phyloP scores from a whole-genome alignment of 768 basidiomycete species.

The Thelephora ganbajun region DNA sequence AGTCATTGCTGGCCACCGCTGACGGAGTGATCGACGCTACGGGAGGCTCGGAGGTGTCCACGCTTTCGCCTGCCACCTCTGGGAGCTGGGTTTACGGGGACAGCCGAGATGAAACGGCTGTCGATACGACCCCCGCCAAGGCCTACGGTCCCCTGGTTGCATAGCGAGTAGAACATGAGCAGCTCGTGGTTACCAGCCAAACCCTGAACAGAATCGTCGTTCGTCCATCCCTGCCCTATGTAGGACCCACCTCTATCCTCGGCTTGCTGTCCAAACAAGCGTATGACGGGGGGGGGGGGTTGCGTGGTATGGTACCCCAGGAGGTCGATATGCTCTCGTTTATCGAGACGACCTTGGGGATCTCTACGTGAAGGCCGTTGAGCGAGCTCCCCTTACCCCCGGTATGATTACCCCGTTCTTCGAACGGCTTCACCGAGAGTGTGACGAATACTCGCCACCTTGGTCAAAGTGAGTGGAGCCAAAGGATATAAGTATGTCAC shows the following conservation, averaged over 20 bases:
- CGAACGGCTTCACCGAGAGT: slow-evolving; percentile 24
- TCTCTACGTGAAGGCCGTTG: slow-evolving; percentile 25
- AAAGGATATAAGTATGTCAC: slow-evolving; percentile 19
- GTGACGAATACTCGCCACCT: slow-evolving; percentile 19
- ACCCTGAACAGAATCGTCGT: slow-evolving; percentile 30
- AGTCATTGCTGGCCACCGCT: slow-evolving; percentile 15
- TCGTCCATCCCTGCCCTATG: slow-evolving; percentile 29
- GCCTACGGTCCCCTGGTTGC: slow-evolving; percentile 13
- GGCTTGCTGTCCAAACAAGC: slow-evolving; percentile 17
- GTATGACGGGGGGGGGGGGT: slow-evolving; percentile 18
- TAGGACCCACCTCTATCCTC: slow-evolving; percentile 24
- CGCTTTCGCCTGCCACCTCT: too few species aligned
- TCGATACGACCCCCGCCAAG: slow-evolving; percentile 20
- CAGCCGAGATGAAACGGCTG: slow-evolving; percentile 13
- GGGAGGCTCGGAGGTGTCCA: slow-evolving; percentile 14
- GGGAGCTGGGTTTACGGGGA: slow-evolving; percentile 33
- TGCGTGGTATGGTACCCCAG: slow-evolving; percentile 21
- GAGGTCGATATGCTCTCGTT: slow-evolving; percentile 20
- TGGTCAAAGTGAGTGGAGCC: slow-evolving; percentile 25
- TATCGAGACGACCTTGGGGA: slow-evolving; percentile 35
- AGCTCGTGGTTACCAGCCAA: slow-evolving; percentile 15
- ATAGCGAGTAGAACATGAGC: slow-evolving; percentile 23
- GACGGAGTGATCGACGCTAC: slow-evolving; percentile 23
- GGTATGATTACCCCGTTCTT: slow-evolving; percentile 32
- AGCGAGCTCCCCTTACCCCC: slow-evolving; percentile 21